Evolutionary conservation across 306 rosid species (phyloP).

Genomic region (Hylodesmum podocarpum): DNA sequence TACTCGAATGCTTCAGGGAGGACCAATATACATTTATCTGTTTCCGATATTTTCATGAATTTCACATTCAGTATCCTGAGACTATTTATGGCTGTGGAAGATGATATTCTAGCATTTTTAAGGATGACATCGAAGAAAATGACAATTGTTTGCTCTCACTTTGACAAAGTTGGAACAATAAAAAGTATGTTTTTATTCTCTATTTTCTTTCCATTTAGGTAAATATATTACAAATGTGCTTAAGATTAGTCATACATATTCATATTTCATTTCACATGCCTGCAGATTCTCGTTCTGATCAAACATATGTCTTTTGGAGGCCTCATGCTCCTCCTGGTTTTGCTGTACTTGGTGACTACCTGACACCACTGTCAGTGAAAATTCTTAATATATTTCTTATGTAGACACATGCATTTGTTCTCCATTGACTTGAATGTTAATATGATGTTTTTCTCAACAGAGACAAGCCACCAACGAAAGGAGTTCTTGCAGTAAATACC

Average conservation of each 20-base stretch:
- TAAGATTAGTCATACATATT: not conserved
- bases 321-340: slow-evolving; percentile 96
- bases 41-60: slow-evolving; percentile 90
- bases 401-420: slow-evolving; percentile 11
- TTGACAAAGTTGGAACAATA: slow-evolving; percentile 87
- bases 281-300: slow-evolving; percentile 71
- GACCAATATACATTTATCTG: slow-evolving; percentile 75
- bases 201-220: slow-evolving; percentile 2
- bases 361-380: slow-evolving; percentile 82
- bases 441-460: slow-evolving; percentile 49
- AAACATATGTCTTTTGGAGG: slow-evolving; percentile 87
- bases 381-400: slow-evolving; percentile 20
- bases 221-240: slow-evolving; percentile 12
- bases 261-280: slow-evolving; percentile 33
- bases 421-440: slow-evolving; percentile 15
- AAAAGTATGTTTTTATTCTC: slow-evolving; percentile 44
- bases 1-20: slow-evolving; percentile 89
- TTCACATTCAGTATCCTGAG: slow-evolving; percentile 94
- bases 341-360: slow-evolving; percentile 89
- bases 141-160: slow-evolving; percentile 89
- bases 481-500: slow-evolving; percentile 89
- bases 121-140: slow-evolving; percentile 85
- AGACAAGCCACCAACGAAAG: slow-evolving; percentile 92
- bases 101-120: slow-evolving; percentile 82
- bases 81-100: slow-evolving; percentile 91